Percentiles rank a stretch among this genome's conserved stretches.
Evolutionary conservation across 2,329 filamentous ascomycete genomes (phyloP).

Genomic region (Aspergillus vadensis): DNA sequence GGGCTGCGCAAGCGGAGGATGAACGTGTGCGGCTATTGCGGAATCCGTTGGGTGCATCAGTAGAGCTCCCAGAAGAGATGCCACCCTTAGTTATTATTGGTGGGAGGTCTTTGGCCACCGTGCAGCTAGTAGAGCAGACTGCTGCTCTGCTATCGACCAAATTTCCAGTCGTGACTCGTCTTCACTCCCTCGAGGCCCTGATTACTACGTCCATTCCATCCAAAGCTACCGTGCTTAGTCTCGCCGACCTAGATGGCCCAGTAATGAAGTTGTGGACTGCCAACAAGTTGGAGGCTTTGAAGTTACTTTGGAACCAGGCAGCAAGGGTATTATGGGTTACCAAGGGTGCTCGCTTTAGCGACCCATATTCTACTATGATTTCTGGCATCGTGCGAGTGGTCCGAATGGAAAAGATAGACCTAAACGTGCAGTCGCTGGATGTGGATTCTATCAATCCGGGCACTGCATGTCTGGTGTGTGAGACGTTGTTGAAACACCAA

Average conservation of each 20-base stretch:
- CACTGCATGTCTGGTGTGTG: not conserved
- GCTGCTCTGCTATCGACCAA: not conserved
- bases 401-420: not conserved
- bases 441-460: too few relatives aligned
- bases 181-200: not conserved
- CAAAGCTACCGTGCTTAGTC: not conserved
- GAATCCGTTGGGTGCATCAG: not conserved
- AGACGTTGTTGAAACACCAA: not conserved
- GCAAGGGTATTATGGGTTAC: not conserved
- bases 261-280: not conserved
- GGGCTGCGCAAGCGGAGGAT: not conserved
- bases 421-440: not conserved
- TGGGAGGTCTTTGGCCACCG: not conserved
- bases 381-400: not conserved
- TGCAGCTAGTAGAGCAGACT: not conserved
- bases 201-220: not conserved
- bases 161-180: not conserved
- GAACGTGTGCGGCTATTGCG: not conserved
- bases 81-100: not conserved
- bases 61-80: not conserved
- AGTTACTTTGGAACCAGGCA: not conserved
- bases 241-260: not conserved
- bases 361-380: not conserved
- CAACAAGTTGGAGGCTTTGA: not conserved
- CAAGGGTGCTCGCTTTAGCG: not conserved